These are phyloP conservation scores for Durio zibethinus DNA, from an alignment of 345 rosid species.

Conservation along the genomic window DNA sequence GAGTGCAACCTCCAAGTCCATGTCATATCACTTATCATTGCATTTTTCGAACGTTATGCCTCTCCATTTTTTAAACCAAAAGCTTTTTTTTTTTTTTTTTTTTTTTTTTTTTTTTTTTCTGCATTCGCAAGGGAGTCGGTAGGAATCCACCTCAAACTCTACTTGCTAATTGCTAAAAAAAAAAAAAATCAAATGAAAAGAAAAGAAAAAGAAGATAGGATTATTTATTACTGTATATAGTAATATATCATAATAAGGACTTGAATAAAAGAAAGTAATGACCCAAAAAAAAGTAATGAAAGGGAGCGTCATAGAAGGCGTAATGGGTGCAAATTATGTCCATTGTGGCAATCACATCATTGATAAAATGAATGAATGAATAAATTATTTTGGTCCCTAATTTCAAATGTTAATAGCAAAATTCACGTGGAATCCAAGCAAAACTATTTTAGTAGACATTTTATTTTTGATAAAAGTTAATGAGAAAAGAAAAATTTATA, in stretches of 20 bases:
- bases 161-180: too few relatives aligned
- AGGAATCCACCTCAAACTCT: not conserved
- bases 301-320: not conserved
- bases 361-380: not conserved
- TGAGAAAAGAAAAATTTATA: not conserved
- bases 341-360: not conserved
- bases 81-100: too few relatives aligned
- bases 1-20: not conserved
- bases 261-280: too few relatives aligned
- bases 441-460: too few relatives aligned
- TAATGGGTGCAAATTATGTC: constrained; percentile 1
- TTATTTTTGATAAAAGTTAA: too few relatives aligned
- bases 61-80: not conserved
- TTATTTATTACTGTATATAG: too few relatives aligned
- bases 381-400: too few relatives aligned
- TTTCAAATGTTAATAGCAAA: not conserved
- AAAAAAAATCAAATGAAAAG: too few relatives aligned
- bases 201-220: too few relatives aligned
- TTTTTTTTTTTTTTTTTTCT: too few relatives aligned
- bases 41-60: not conserved
- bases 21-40: not conserved
- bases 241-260: too few relatives aligned
- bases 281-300: too few relatives aligned
- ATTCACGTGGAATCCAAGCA: not conserved
- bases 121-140: not conserved